Evolutionary conservation across 2,329 filamentous ascomycete species (phyloP).

Genomic region (Tolypocladium pustulatum): DNA sequence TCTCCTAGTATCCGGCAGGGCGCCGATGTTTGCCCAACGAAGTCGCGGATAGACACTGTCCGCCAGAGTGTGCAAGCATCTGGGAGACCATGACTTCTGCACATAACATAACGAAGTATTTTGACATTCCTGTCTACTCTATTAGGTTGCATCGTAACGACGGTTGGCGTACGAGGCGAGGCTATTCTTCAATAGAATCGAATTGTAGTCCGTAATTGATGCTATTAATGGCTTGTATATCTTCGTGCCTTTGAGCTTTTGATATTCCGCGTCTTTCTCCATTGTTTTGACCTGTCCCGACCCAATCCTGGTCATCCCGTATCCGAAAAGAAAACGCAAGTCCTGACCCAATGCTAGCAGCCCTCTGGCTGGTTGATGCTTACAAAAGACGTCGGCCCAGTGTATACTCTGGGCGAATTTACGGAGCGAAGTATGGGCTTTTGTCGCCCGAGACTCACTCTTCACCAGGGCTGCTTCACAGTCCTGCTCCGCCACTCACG

Average conservation of each 20-base stretch:
- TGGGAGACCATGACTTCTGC: too few relatives aligned
- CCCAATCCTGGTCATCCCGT: background rate
- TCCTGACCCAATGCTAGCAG: background rate
- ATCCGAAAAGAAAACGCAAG: background rate
- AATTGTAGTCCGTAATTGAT: background rate
- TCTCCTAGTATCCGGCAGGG: too few relatives aligned
- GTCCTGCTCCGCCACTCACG: constrained; percentile 6
- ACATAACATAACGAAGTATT: too few relatives aligned
- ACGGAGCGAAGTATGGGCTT: background rate
- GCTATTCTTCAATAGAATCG: background rate
- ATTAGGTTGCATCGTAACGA: background rate
- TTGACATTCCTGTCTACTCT: background rate
- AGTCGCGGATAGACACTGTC: too few relatives aligned
- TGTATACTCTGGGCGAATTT: background rate
- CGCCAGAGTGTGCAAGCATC: too few relatives aligned
- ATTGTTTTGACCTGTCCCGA: background rate
- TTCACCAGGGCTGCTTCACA: background rate
- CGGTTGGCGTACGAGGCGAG: background rate
- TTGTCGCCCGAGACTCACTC: background rate
- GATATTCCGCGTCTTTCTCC: background rate
- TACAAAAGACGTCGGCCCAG: background rate
- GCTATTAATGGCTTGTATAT: background rate
- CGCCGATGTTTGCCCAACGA: too few relatives aligned
- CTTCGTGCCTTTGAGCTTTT: background rate
- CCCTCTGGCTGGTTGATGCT: background rate